Evolutionary conservation across 2,329 filamentous ascomycete species (phyloP).

Genomic region (Penicillium oxalicum): DNA sequence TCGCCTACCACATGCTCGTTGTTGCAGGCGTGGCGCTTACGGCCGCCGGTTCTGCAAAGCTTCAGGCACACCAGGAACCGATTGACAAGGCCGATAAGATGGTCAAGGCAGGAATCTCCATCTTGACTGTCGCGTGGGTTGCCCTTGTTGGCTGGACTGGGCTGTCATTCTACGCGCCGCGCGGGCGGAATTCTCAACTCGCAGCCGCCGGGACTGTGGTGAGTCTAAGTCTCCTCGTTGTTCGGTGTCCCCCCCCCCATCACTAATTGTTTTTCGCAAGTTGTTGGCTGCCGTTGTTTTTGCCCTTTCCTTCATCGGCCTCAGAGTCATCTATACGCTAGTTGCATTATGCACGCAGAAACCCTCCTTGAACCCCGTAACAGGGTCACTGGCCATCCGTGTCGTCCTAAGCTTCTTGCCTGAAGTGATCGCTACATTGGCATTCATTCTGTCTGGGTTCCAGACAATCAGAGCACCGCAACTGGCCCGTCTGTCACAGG

Average conservation of each 20-base stretch:
- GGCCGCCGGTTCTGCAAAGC: constrained; percentile 9
- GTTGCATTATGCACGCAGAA: not conserved
- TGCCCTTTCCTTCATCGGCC: not conserved
- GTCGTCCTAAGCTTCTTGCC: constrained; percentile 5
- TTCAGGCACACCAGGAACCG: constrained; percentile 8
- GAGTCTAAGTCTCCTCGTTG: too few species aligned
- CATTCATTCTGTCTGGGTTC: too few species aligned
- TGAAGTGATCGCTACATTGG: not conserved
- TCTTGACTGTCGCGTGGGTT: constrained; percentile 10
- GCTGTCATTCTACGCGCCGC: constrained; percentile 3
- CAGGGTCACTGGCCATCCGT: constrained; percentile 1
- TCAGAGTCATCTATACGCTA: not conserved
- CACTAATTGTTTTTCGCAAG: not conserved
- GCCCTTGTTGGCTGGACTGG: constrained; percentile 7
- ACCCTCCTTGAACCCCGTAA: constrained; percentile 1
- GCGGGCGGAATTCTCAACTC: too few species aligned
- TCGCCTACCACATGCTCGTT: constrained; percentile 13
- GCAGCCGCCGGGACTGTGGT: too few species aligned
- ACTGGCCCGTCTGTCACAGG: too few species aligned
- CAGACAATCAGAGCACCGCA: too few species aligned
- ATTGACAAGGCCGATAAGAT: constrained; percentile 9
- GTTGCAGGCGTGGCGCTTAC: constrained; percentile 13
- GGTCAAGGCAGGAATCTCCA: constrained; percentile 11
- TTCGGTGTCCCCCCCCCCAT: not conserved
- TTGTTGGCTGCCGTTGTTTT: not conserved